These are phyloP conservation scores for Populus davidiana DNA, from an alignment of 345 rosid genomes.

Conservation along the genomic window DNA sequence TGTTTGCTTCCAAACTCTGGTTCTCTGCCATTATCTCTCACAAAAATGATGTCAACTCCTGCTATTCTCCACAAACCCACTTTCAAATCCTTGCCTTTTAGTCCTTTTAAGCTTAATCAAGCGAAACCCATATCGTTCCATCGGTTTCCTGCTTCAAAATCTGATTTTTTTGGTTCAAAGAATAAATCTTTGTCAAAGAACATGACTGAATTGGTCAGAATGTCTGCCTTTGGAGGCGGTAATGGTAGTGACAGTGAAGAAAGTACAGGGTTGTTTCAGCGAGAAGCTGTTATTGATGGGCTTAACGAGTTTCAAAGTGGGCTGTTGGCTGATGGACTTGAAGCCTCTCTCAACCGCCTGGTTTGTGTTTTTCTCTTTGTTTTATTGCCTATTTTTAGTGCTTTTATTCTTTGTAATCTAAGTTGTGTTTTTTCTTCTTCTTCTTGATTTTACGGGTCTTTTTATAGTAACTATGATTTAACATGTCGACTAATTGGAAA, in stretches of 20 bases:
- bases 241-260: neutral
- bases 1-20: neutral
- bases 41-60: neutral
- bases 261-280: neutral
- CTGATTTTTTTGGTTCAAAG: neutral
- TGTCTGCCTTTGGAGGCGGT: neutral
- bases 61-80: neutral
- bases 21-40: neutral
- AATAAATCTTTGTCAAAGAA: neutral
- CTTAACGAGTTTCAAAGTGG: neutral
- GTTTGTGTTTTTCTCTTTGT: neutral
- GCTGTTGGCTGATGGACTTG: neutral
- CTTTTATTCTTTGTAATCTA: neutral
- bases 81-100: neutral
- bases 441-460: neutral
- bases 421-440: neutral
- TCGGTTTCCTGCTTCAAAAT: neutral
- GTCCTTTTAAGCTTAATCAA: neutral
- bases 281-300: neutral
- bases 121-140: neutral
- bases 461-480: neutral
- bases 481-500: neutral
- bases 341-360: slow-evolving; percentile 6
- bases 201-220: neutral
- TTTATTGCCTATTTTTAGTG: neutral